These are phyloP conservation scores for Sesbania bispinosa DNA, from an alignment of 306 rosid species.

Conservation along the genomic window DNA sequence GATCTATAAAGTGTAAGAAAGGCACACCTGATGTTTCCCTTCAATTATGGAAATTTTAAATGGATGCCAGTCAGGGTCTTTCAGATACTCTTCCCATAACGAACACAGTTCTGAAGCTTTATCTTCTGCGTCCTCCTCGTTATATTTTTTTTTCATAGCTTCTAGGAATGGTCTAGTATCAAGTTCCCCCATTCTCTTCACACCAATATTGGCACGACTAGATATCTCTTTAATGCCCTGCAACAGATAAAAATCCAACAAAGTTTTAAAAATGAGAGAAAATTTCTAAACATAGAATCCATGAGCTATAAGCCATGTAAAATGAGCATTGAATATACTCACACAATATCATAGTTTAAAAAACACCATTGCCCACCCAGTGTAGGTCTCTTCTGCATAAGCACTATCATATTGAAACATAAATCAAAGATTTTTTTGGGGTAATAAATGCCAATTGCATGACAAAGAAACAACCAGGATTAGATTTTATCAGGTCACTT, in stretches of 20 bases:
- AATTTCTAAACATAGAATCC: background rate
- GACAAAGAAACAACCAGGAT: background rate
- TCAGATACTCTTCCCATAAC: constrained; percentile 87
- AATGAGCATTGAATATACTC: constrained; percentile 6
- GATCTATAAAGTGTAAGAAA: constrained; percentile 10
- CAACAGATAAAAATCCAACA: constrained; percentile 8
- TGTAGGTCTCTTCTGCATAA: background rate
- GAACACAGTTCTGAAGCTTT: constrained; percentile 85
- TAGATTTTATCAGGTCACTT: background rate
- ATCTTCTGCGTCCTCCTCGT: constrained; percentile 74
- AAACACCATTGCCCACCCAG: background rate
- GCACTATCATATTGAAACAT: background rate
- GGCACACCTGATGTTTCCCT: constrained; percentile 55
- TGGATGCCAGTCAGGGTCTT: constrained; percentile 97
- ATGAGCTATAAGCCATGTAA: background rate
- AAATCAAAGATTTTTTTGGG: background rate
- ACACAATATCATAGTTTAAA: background rate
- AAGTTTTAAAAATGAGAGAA: background rate
- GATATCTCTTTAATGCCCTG: constrained; percentile 69
- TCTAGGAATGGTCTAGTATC: constrained; percentile 70
- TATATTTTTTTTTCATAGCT: constrained; percentile 72
- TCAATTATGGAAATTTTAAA: constrained; percentile 47
- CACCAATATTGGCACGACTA: constrained; percentile 45
- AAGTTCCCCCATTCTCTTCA: constrained; percentile 97
- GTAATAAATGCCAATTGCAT: background rate